Base-by-base conservation (phyloP, 495 filamentous ascomycete species). In the Darksidea phi region DNA sequence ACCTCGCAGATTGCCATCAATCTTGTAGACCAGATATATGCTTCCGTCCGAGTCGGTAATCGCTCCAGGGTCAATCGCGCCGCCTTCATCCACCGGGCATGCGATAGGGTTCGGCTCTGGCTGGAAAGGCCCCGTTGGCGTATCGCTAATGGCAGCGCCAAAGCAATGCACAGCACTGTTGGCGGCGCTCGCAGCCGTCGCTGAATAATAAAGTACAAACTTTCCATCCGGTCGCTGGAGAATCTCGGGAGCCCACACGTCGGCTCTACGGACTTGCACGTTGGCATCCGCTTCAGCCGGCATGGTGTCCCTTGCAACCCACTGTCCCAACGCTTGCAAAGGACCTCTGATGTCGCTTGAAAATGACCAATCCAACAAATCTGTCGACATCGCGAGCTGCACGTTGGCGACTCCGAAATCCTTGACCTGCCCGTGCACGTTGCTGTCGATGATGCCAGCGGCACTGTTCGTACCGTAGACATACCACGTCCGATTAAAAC, bases 151-250 rank as follows among this genome's bases (percentile, higher is more conserved):
- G 38, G 71, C 67, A 10, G 59, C 61, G 13, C 69, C 71, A 36
- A 73, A 59, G 54, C 71, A 73, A 43, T 73, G 71, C 28, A 32
- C 28, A 32, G 28, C 28, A 7, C 47, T 57, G 11, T 41, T 34
- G 11, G 68, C 59, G 0, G 54, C 41, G 17, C 23, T 48, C 21
- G 59, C 32, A 7, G 26, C 38, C n/a, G 66, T 67, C 28, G 71
- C 70, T 11, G 57, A 51, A 62, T 67, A 73, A 64, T 71, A 73
- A 20, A 71, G 47, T 1, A 73, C 51, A 41, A 61, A 71, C 23
- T 59, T 53, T 6, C 61, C 58, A 36, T 61, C 58, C 6, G 50
- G 12, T 7, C 58, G 48, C 37, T 61, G 58, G 6, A 54, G 48
- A n/a, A 54, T 23, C 18, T 61, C 49, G n/a, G 48, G 58, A 12